Percentiles rank a stretch among this genome's conserved stretches.
Conservation (phyloP, 2,329 filamentous ascomycete species). For the Cladosporium phlei region DNA sequence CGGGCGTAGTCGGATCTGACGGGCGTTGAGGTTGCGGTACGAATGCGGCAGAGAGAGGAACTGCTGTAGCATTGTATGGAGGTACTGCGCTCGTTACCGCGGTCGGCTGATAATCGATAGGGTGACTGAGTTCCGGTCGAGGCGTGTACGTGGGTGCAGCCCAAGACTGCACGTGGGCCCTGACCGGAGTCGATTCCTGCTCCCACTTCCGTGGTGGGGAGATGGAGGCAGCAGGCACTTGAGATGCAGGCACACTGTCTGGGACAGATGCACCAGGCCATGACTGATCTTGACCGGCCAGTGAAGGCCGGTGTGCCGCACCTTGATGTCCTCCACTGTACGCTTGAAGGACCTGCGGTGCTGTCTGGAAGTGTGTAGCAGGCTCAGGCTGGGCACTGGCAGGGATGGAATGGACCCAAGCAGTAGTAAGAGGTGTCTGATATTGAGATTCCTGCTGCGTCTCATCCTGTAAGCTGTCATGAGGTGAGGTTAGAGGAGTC, state of each 20-base stretch:
- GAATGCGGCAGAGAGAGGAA: background rate
- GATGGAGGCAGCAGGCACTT: background rate
- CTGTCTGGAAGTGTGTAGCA: slow-evolving; percentile 6
- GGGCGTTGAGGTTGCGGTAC: background rate
- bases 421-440: background rate
- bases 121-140: slow-evolving; percentile 19
- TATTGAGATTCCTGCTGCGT: background rate
- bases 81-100: background rate
- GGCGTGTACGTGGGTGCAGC: slow-evolving; percentile 18
- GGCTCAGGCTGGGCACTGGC: background rate
- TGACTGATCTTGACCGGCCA: background rate
- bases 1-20: slow-evolving; percentile 11
- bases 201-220: slow-evolving; percentile 4
- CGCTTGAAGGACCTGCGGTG: background rate
- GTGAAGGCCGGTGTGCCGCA: background rate
- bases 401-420: background rate
- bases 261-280: background rate
- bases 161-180: slow-evolving; percentile 16
- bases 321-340: background rate
- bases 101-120: slow-evolving; percentile 19
- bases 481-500: too few relatives aligned
- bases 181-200: slow-evolving; percentile 12
- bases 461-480: background rate
- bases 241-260: background rate
- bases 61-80: background rate